Evolutionary conservation across 2,329 filamentous ascomycete genomes (phyloP).

Genomic region (Calonectria crousiana): DNA sequence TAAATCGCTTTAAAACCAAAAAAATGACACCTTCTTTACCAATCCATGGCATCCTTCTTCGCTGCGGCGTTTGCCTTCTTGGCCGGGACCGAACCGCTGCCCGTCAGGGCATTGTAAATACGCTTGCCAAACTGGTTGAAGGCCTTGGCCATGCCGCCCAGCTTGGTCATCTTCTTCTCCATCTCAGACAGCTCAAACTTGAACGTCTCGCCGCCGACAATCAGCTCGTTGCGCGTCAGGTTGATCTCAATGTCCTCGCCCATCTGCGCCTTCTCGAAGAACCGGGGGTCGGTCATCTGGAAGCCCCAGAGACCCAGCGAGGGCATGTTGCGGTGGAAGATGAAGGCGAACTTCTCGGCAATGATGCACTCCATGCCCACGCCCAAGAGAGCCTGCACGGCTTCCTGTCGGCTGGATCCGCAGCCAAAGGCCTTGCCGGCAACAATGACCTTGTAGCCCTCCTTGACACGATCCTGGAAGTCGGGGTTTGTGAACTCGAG

Average conservation of each 20-base stretch:
- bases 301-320: conserved; percentile 9
- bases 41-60: conserved; percentile 5
- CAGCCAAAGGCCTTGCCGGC: conserved; percentile 11
- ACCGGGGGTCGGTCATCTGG: conserved; percentile 2
- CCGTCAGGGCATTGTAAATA: conserved; percentile 10
- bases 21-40: neutral
- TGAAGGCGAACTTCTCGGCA: conserved; percentile 5
- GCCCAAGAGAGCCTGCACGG: conserved; percentile 5
- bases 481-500: conserved; percentile 11
- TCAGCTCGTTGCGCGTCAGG: neutral
- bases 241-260: conserved; percentile 2
- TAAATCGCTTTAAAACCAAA: neutral
- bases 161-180: conserved; percentile 8
- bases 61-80: neutral
- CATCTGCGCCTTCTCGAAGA: conserved; percentile 7
- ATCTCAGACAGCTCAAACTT: neutral
- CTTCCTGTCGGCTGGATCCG: conserved; percentile 7
- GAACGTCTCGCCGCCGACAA: neutral
- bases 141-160: conserved; percentile 5
- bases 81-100: neutral
- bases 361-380: conserved; percentile 1
- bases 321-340: conserved; percentile 6
- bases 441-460: conserved; percentile 1
- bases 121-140: conserved; percentile 11
- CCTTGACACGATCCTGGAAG: neutral